These are phyloP conservation scores for Papilionanthe hybrid DNA, from an alignment of 116 monocot species.

Conservation along the genomic window DNA sequence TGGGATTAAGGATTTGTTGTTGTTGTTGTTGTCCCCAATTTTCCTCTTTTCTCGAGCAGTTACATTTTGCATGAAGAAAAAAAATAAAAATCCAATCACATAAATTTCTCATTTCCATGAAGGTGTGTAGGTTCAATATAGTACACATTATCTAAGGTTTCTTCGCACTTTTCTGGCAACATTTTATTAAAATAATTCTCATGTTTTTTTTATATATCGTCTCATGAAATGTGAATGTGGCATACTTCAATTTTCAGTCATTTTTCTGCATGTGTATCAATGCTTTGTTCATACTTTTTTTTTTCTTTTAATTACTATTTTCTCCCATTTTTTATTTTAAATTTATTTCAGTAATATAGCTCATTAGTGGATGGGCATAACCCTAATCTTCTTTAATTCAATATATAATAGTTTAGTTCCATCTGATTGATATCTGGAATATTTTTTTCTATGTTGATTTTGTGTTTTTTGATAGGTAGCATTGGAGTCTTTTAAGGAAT, in stretches of 20 bases:
- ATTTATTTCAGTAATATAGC: not conserved
- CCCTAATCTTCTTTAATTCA: not conserved
- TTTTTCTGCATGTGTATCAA: not conserved
- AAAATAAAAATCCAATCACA: not conserved
- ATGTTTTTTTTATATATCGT: not conserved
- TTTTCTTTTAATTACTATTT: not conserved
- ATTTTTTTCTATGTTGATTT: slow-evolving; percentile 2
- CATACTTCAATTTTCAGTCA: not conserved
- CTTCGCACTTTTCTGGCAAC: too few species aligned
- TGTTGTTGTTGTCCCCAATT: too few species aligned
- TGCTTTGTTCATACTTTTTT: not conserved
- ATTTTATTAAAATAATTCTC: not conserved
- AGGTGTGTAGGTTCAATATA: not conserved
- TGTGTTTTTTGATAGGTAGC: slow-evolving; percentile 57
- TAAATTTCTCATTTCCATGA: not conserved
- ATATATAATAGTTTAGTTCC: not conserved
- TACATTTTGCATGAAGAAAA: not conserved
- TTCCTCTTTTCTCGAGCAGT: not conserved
- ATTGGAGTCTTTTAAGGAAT: slow-evolving; percentile 70
- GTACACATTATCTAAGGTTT: not conserved
- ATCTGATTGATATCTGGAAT: not conserved
- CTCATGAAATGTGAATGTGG: not conserved
- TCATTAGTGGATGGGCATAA: not conserved
- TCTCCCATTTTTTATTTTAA: not conserved
- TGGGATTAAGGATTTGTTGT: too few species aligned